A percentile compares a stretch with the other conserved stretches of the same genome.
Conservation (phyloP, 2,329 filamentous ascomycete species). For the Kalmusia sp. region DNA sequence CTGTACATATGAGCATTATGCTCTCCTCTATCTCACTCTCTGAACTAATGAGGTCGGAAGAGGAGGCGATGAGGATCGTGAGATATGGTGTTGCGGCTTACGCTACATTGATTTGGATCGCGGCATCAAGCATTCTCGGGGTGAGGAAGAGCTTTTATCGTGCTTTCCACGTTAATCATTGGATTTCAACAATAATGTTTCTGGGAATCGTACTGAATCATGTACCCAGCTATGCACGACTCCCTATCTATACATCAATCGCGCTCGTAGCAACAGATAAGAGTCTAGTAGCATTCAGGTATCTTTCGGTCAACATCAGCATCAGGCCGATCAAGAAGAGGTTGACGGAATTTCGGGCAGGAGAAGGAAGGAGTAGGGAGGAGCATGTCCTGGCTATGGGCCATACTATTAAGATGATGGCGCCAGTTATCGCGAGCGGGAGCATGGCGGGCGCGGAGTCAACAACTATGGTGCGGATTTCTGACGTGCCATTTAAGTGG, state of each 20-base stretch:
- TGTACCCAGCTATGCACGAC: constrained; percentile 30
- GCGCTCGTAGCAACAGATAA: constrained; percentile 27
- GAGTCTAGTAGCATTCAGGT: constrained; percentile 5
- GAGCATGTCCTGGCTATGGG: constrained; percentile 24
- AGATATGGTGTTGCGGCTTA: constrained; percentile 35
- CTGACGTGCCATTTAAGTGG: constrained; percentile 32
- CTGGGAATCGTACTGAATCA: constrained; percentile 29
- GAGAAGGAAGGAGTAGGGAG: constrained; percentile 15
- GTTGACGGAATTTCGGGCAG: constrained; percentile 1
- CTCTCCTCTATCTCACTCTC: constrained; percentile 27
- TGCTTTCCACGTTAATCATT: constrained; percentile 37
- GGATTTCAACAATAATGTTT: constrained; percentile 28
- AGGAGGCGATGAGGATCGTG: constrained; percentile 27
- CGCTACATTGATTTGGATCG: constrained; percentile 30
- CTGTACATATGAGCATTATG: constrained; percentile 34
- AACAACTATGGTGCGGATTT: constrained; percentile 29
- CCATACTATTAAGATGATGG: constrained; percentile 31
- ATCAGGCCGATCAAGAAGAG: constrained; percentile 17
- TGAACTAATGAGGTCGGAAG: constrained; percentile 27
- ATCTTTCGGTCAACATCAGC: constrained; percentile 28
- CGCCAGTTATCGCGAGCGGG: constrained; percentile 15
- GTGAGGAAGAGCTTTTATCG: constrained; percentile 32
- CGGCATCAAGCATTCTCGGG: constrained; percentile 27
- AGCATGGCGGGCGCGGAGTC: constrained; percentile 10
- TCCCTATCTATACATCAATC: constrained; percentile 27